Conservation (phyloP, 1,284 basidiomycete genomes). For the Bjerkandera adusta region DNA sequence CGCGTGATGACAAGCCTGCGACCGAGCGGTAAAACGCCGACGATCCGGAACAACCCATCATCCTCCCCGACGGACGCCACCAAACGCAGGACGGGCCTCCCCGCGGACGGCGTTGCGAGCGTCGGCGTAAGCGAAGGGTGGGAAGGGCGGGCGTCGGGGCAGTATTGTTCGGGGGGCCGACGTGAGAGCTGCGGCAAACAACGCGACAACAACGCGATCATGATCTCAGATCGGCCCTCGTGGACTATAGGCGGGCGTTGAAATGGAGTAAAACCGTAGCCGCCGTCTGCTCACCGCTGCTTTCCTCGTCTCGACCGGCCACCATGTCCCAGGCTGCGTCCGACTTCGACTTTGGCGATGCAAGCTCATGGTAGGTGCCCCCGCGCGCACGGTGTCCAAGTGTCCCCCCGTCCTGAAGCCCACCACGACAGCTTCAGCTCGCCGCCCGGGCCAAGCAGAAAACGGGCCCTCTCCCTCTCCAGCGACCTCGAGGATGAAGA, state of each 20-base stretch:
- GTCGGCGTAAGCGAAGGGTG: no score
- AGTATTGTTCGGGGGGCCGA: no score
- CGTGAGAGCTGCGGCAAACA: no score
- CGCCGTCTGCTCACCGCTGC: conserved; percentile 3
- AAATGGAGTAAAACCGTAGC: conserved; percentile 1
- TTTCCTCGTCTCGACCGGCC: not conserved
- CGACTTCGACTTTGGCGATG: not conserved
- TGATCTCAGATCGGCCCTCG: conserved; percentile 8
- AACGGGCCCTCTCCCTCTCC: conserved; percentile 8
- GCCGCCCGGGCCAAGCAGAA: not conserved
- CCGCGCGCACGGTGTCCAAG: not conserved
- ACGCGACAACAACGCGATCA: conserved; percentile 18
- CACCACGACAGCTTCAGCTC: not conserved
- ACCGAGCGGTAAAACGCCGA: no score
- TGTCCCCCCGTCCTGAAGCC: not conserved
- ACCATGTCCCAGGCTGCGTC: not conserved
- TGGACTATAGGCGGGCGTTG: conserved; percentile 5
- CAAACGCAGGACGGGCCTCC: no score
- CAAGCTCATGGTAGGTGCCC: not conserved
- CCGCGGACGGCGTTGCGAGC: no score
- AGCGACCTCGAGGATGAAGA: conserved; percentile 6
- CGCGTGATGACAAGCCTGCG: no score
- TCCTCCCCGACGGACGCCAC: no score
- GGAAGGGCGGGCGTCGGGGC: no score
- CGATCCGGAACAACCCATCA: no score